phyloP scores from a whole-genome alignment of 2,329 filamentous ascomycete genomes.

The Colletotrichum musae region DNA sequence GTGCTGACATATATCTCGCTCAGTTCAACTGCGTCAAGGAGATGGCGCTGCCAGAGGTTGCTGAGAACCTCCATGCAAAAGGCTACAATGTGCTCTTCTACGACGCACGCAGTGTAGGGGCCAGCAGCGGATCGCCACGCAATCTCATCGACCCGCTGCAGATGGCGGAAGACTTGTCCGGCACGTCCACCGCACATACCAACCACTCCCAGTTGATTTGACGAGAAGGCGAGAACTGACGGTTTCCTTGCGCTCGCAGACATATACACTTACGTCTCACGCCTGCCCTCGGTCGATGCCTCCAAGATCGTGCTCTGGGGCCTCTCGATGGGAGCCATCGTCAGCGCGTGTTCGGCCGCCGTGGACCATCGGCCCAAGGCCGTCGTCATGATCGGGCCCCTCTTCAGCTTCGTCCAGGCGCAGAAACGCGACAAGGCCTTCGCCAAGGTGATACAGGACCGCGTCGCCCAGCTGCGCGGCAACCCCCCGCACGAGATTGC shows the following conservation, averaged over 20 bases:
- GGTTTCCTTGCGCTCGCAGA: too few species aligned
- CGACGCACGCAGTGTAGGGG: constrained; percentile 53
- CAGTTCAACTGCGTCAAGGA: constrained; percentile 46
- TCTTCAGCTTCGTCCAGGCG: constrained; percentile 3
- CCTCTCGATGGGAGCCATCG: too few species aligned
- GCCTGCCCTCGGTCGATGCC: too few species aligned
- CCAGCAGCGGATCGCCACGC: constrained; percentile 55
- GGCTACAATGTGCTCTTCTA: constrained; percentile 54
- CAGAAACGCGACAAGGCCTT: too few species aligned
- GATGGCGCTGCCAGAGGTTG: constrained; percentile 50
- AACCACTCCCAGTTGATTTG: not conserved
- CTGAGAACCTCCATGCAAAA: constrained; percentile 49
- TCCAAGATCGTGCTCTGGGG: too few species aligned
- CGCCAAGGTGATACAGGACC: too few species aligned
- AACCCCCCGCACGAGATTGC: too few species aligned
- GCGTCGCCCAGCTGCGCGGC: too few species aligned
- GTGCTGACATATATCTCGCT: not conserved
- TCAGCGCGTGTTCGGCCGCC: constrained; percentile 37
- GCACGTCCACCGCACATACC: too few species aligned
- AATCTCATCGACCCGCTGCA: constrained; percentile 53
- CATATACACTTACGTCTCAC: too few species aligned
- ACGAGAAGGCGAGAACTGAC: too few species aligned
- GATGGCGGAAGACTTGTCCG: constrained; percentile 41
- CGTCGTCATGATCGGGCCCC: constrained; percentile 40
- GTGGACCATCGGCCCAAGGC: constrained; percentile 46